Conservation (phyloP, 2,329 filamentous ascomycete genomes). For the Chaetomium strumarium region DNA sequence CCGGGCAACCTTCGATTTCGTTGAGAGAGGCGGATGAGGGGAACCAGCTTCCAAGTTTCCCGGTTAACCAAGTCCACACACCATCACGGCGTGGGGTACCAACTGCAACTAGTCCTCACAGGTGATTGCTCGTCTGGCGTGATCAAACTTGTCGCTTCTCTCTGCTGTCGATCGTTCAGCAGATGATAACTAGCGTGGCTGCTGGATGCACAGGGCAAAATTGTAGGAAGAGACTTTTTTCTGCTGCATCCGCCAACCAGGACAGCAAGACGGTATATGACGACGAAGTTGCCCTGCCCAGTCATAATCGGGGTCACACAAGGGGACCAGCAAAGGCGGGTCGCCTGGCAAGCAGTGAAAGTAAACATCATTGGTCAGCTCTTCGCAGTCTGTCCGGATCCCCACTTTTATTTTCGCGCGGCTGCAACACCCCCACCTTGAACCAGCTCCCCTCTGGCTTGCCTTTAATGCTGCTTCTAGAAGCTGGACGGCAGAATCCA, state of each 20-base stretch:
- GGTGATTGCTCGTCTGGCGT: neutral
- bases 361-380: no score
- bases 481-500: conserved; percentile 9
- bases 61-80: neutral
- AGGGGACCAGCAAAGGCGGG: neutral
- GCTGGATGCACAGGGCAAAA: conserved; percentile 6
- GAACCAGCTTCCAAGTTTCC: conserved; percentile 9
- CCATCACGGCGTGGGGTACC: conserved; percentile 2
- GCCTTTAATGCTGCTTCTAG: conserved; percentile 7
- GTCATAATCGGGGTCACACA: conserved; percentile 10
- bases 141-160: neutral
- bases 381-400: no score
- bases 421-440: conserved; percentile 2
- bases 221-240: neutral
- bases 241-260: conserved; percentile 8
- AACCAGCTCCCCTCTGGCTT: conserved; percentile 1
- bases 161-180: neutral
- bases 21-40: conserved; percentile 9
- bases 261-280: neutral
- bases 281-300: conserved; percentile 12
- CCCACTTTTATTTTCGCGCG: conserved; percentile 5
- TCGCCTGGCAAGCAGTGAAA: neutral
- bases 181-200: conserved; percentile 4
- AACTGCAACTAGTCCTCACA: neutral
- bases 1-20: conserved; percentile 5